Percentiles rank a stretch among this genome's conserved stretches.
Evolutionary conservation across 1,284 basidiomycete genomes (phyloP).

Genomic region (Abortiporus biennis): DNA sequence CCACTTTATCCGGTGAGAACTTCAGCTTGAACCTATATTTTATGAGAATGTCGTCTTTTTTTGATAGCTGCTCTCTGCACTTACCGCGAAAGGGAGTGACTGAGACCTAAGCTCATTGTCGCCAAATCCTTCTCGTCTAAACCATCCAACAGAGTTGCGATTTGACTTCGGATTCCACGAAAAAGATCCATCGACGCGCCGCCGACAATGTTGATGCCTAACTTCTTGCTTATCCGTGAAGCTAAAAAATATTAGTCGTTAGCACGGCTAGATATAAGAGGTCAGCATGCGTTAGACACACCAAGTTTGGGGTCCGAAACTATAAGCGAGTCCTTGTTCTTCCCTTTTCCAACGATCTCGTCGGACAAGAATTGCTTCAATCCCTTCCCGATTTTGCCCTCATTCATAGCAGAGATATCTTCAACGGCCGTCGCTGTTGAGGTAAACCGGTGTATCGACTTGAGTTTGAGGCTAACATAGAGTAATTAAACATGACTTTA

Average conservation of each 20-base stretch:
- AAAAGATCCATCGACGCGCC: conserved; percentile 80
- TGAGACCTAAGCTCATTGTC: conserved; percentile 96
- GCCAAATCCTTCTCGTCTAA: conserved; percentile 93
- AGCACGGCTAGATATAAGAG: conserved; percentile 38
- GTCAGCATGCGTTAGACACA: conserved; percentile 35
- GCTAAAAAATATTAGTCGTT: conserved; percentile 35
- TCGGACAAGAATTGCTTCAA: conserved; percentile 92
- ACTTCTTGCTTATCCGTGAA: conserved; percentile 87
- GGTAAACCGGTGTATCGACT: conserved; percentile 93
- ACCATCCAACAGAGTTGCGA: conserved; percentile 83
- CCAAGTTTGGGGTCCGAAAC: conserved; percentile 92
- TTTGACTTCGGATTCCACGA: conserved; percentile 91
- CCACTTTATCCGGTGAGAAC: conserved; percentile 99
- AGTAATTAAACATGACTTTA: conserved; percentile 1
- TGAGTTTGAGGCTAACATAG: conserved; percentile 75
- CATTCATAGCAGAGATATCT: conserved; percentile 90
- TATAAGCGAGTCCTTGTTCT: conserved; percentile 82
- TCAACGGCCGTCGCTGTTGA: conserved; percentile 99
- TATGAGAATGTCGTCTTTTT: background rate
- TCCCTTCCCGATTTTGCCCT: conserved; percentile 89
- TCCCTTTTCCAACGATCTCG: conserved; percentile 83
- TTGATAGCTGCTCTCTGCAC: conserved; percentile 5
- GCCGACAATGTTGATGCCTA: conserved; percentile 83
- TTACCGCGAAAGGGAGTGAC: conserved; percentile 90
- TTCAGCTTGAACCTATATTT: conserved; percentile 89